Evolutionary conservation across 768 basidiomycete species (phyloP).

Genomic region (Psilocybe subaeruginosa): DNA sequence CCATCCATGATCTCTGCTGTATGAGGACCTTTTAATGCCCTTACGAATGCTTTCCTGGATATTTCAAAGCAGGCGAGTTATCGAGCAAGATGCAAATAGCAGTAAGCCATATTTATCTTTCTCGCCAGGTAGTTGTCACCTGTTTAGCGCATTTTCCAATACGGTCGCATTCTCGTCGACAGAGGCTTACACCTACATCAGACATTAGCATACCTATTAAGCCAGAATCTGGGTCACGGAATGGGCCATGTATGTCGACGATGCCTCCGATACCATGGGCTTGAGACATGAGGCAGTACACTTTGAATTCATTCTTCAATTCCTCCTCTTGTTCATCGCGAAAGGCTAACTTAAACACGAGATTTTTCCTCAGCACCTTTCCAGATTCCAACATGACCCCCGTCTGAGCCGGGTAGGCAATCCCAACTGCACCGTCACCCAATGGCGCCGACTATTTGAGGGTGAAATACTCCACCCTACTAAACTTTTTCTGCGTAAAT

Average conservation of each 20-base stretch:
- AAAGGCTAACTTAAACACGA: constrained; percentile 12
- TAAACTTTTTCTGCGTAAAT: not conserved
- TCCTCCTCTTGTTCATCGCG: not conserved
- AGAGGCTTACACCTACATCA: not conserved
- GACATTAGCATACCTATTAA: constrained; percentile 1
- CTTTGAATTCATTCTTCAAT: constrained; percentile 1
- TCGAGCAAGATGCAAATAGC: not conserved
- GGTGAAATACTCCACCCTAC: not conserved
- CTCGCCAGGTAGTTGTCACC: not conserved
- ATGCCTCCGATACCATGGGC: not conserved
- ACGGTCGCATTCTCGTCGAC: not conserved
- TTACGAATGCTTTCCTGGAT: constrained; percentile 16
- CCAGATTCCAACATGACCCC: constrained; percentile 1
- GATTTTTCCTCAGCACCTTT: not conserved
- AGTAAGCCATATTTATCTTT: constrained; percentile 2
- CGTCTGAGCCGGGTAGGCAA: constrained; percentile 10
- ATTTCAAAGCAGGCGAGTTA: not conserved
- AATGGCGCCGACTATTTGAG: constrained; percentile 6
- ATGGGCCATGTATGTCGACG: constrained; percentile 2
- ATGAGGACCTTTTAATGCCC: constrained; percentile 23
- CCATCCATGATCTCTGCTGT: constrained; percentile 25
- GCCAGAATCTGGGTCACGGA: constrained; percentile 1
- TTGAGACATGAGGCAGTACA: not conserved
- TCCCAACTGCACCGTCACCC: constrained; percentile 13
- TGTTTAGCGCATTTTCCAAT: not conserved